A percentile compares a stretch with the other conserved stretches of the same genome.
phyloP scores from a whole-genome alignment of 2,329 filamentous ascomycete genomes.

The Lachnellula subtilissima region DNA sequence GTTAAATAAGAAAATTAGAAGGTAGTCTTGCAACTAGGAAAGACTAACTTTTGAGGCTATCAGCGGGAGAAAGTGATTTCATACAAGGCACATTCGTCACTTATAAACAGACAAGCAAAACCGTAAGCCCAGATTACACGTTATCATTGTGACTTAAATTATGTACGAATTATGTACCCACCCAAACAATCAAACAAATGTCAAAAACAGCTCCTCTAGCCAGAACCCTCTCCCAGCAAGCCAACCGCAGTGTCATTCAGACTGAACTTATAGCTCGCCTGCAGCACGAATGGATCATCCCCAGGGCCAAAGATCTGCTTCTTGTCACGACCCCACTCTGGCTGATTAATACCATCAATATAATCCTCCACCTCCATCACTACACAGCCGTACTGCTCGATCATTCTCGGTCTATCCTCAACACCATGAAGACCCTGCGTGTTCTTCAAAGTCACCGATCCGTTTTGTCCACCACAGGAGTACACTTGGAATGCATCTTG shows the following conservation, averaged over 20 bases:
- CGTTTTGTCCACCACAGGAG: slow-evolving; percentile 73
- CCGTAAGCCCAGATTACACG: too few species aligned
- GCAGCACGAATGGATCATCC: slow-evolving; percentile 55
- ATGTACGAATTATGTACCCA: too few species aligned
- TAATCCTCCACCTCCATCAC: slow-evolving; percentile 91
- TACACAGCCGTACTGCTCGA: slow-evolving; percentile 75
- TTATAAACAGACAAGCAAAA: too few species aligned
- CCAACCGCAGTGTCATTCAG: slow-evolving; percentile 24
- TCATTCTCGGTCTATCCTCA: slow-evolving; percentile 52
- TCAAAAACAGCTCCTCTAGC: slow-evolving; percentile 2
- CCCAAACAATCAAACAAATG: too few species aligned
- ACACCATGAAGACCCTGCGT: slow-evolving; percentile 61
- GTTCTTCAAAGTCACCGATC: slow-evolving; percentile 61
- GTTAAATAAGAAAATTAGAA: too few species aligned
- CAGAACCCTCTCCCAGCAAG: slow-evolving; percentile 15
- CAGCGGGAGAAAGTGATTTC: too few species aligned
- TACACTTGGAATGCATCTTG: slow-evolving; percentile 89
- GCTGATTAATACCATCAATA: slow-evolving; percentile 91
- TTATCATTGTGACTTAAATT: too few species aligned
- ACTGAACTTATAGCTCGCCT: slow-evolving; percentile 55
- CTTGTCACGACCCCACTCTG: slow-evolving; percentile 69
- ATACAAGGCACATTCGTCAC: too few species aligned
- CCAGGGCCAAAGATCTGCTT: slow-evolving; percentile 59
- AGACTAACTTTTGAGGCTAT: too few species aligned
- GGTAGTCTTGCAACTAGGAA: too few species aligned